Base-by-base conservation (phyloP, 306 rosid species). In the Sindora glabra region DNA sequence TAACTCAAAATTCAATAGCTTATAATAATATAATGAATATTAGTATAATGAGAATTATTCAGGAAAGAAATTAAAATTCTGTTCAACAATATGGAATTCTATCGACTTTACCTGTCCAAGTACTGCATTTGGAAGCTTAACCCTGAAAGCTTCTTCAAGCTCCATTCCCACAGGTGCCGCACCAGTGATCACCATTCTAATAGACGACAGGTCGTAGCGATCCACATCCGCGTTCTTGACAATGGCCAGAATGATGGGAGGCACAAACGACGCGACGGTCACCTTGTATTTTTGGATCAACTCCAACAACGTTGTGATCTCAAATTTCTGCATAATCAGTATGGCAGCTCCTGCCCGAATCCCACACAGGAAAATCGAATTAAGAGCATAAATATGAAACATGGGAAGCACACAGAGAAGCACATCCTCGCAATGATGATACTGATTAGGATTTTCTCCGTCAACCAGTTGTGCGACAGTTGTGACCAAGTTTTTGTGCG, bases 111-210 rank as follows among this genome's bases (percentile, higher is more conserved):
- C 96, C 90, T 86, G 96, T 40, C 89, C 95, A 2, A 86, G 72
- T 19, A 56, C 83, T 53, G 83, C 91, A 32, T 55, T 51, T 1
- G 96, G 89, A 22, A 89, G 81, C 73, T 72, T 86, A 5, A 76
- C 74, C 46, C 79, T 76, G 2, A 89, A 63, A 40, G 83, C 67
- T 11, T 83, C 80, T 65, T 85, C 90, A n/a, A 89, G 86, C 24
- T 83, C 89, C 53, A 75, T 81, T 48, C 95, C 89, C 83, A 89
- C 53, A 7, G 96, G 91, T 0, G 96, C 96, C 0, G 86, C 96
- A 2, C 95, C 96, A 0, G 86, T 83, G 68, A 83, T 50, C 5
- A 83, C 66, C 7, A 62, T 62, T 18, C 95, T 46, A 10, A 89
- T 77, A 1, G 96, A 89, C 21, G 95, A 81, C 74, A 89, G 18